A percentile compares a stretch with the other conserved stretches of the same genome.
phyloP scores from a whole-genome alignment of 306 rosid genomes.

The Prunus armeniaca region DNA sequence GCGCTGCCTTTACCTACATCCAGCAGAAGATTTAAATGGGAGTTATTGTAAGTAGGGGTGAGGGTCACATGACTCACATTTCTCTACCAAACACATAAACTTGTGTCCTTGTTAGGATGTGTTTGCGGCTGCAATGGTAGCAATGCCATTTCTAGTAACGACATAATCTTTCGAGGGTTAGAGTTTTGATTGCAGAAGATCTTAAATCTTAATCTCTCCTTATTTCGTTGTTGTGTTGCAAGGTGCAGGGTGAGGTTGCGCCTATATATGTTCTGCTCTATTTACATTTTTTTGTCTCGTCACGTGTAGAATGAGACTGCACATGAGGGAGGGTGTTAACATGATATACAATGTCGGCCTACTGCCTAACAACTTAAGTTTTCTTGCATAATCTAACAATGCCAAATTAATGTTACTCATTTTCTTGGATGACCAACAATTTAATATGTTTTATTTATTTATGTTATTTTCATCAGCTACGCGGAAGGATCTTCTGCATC shows the following conservation, averaged over 20 bases:
- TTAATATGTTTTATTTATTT: constrained; percentile 4
- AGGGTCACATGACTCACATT: constrained; percentile 53
- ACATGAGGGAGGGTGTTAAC: not conserved
- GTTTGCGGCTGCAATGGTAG: not conserved
- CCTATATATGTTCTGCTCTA: not conserved
- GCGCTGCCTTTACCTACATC: constrained; percentile 47
- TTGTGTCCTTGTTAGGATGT: not conserved
- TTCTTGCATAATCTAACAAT: not conserved
- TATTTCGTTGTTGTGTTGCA: no score
- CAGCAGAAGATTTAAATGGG: constrained; percentile 54
- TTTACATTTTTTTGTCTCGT: not conserved
- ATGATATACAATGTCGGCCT: not conserved
- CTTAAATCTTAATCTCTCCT: not conserved
- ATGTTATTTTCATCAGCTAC: constrained; percentile 45
- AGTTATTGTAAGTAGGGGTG: constrained; percentile 59
- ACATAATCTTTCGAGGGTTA: not conserved
- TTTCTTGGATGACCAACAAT: not conserved
- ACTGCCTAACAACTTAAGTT: no score
- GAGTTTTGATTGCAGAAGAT: not conserved
- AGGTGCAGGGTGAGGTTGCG: no score
- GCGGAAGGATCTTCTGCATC: constrained; percentile 45
- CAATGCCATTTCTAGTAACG: not conserved
- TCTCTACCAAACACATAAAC: constrained; percentile 34
- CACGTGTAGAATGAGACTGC: not conserved
- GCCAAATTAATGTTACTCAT: no score